phyloP scores from a whole-genome alignment of 768 basidiomycete genomes.

The Suillus ampliporus region DNA sequence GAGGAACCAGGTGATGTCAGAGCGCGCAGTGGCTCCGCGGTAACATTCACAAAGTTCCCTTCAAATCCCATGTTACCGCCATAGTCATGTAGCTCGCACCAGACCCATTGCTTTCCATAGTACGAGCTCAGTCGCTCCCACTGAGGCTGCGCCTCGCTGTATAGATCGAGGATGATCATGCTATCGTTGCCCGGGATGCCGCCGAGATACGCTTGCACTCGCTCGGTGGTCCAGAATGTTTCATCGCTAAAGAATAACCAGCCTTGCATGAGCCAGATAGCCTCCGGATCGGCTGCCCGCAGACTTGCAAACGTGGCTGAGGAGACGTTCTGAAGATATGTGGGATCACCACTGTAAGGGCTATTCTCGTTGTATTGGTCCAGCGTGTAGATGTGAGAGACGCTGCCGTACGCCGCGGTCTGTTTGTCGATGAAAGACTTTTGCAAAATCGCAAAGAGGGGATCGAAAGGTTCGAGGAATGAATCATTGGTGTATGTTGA shows the following conservation, averaged over 20 bases:
- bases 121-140: constrained; percentile 47
- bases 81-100: constrained; percentile 47
- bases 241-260: constrained; percentile 46
- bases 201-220: constrained; percentile 44
- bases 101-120: constrained; percentile 47
- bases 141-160: constrained; percentile 45
- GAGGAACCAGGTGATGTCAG: constrained; percentile 35
- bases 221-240: constrained; percentile 46
- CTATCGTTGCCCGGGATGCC: constrained; percentile 42
- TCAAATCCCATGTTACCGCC: constrained; percentile 46
- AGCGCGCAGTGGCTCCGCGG: constrained; percentile 37
- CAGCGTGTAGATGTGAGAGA: constrained; percentile 49
- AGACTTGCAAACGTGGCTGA: constrained; percentile 43
- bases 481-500: constrained; percentile 39
- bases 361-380: constrained; percentile 51
- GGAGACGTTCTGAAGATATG: constrained; percentile 41
- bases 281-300: constrained; percentile 45
- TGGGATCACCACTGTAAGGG: constrained; percentile 38
- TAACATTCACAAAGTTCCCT: constrained; percentile 43
- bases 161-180: constrained; percentile 49
- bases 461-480: constrained; percentile 48
- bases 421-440: constrained; percentile 46
- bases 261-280: constrained; percentile 49
- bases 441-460: constrained; percentile 43
- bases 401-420: constrained; percentile 40